Conservation (phyloP, 2,329 filamentous ascomycete genomes). For the Microsporum ferrugineum region DNA sequence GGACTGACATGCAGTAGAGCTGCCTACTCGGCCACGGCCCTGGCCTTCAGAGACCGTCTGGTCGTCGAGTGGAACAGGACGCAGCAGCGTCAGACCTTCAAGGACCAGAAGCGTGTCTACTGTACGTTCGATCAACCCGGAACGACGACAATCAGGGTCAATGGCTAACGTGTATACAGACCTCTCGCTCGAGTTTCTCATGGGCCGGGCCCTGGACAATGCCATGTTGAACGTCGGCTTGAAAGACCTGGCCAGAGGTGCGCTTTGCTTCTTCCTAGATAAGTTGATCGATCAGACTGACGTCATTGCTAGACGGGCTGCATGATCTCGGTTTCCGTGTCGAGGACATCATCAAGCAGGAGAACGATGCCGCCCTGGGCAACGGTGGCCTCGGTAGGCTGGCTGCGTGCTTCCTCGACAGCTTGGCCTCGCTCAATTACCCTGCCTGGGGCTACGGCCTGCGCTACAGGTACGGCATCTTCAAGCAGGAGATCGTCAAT, state of each 20-base stretch:
- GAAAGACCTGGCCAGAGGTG: conserved; percentile 74
- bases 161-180: conserved; percentile 37
- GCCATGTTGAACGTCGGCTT: conserved; percentile 92
- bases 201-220: conserved; percentile 94
- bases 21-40: conserved; percentile 77
- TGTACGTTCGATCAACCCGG: conserved; percentile 39
- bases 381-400: conserved; percentile 92
- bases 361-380: conserved; percentile 90
- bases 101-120: conserved; percentile 87
- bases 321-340: conserved; percentile 87
- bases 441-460: conserved; percentile 96
- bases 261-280: conserved; percentile 18
- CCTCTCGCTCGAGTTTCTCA: conserved; percentile 91
- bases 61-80: conserved; percentile 97
- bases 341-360: conserved; percentile 87
- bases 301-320: conserved; percentile 54
- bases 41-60: conserved; percentile 86
- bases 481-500: conserved; percentile 98
- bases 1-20: conserved; percentile 42
- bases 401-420: conserved; percentile 94
- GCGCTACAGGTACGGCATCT: conserved; percentile 92
- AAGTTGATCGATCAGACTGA: background rate
- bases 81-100: conserved; percentile 86
- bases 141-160: background rate
- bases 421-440: conserved; percentile 84